Percentiles rank a stretch among this genome's conserved stretches.
Evolutionary conservation across 116 monocot genomes (phyloP).

Genomic region (Trichopus zeylanicus): DNA sequence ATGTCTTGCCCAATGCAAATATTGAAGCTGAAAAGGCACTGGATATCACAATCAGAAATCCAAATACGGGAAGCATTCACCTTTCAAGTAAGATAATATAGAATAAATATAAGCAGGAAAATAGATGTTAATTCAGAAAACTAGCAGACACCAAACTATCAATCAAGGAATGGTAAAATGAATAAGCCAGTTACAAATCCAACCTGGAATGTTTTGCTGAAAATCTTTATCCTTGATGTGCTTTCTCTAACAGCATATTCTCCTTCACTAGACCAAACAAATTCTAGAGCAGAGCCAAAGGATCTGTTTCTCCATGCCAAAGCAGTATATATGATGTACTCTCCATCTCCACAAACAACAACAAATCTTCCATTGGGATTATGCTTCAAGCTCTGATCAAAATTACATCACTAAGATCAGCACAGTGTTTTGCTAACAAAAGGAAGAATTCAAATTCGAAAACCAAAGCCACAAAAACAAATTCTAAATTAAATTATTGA

Average conservation of each 20-base stretch:
- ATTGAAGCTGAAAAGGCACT: too few species aligned
- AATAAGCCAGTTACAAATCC: neutral
- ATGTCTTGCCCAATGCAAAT: too few species aligned
- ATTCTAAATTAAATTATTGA: too few species aligned
- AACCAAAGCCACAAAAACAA: too few species aligned
- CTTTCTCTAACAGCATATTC: slow-evolving; percentile 89
- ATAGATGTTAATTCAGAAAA: too few species aligned
- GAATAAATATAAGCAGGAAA: too few species aligned
- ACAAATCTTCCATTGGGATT: slow-evolving; percentile 98
- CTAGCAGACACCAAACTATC: too few species aligned
- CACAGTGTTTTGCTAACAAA: neutral
- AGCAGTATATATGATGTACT: slow-evolving; percentile 96
- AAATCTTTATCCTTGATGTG: slow-evolving; percentile 86
- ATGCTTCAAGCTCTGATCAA: slow-evolving; percentile 78
- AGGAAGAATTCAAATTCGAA: too few species aligned
- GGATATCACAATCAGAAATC: too few species aligned
- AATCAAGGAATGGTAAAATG: too few species aligned
- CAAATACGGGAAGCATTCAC: too few species aligned
- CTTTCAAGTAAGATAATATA: too few species aligned
- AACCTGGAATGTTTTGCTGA: slow-evolving; percentile 94
- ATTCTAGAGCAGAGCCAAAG: slow-evolving; percentile 81
- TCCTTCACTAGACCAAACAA: slow-evolving; percentile 93
- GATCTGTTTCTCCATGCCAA: slow-evolving; percentile 98
- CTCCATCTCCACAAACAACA: slow-evolving; percentile 96
- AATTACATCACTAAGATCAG: neutral